These are phyloP conservation scores for Phytomonas serpens DNA, from an alignment of 208 protist genomes.

Conservation along the genomic window DNA sequence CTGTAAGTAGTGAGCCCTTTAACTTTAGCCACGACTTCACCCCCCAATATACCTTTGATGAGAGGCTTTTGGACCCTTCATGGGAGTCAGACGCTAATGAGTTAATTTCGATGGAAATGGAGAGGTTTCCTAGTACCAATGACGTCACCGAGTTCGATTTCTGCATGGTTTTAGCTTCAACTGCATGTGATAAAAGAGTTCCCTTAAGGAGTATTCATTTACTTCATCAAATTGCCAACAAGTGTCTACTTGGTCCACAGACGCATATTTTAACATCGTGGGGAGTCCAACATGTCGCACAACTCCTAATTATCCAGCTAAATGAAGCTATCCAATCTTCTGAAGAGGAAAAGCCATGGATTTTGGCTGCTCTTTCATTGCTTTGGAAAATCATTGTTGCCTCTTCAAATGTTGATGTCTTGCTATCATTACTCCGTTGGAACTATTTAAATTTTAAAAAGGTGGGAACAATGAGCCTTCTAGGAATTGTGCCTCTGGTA, in stretches of 20 bases:
- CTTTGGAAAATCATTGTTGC: slow-evolving; percentile 58
- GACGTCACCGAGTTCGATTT: slow-evolving; percentile 12
- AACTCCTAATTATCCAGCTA: slow-evolving; percentile 41
- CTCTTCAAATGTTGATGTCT: slow-evolving; percentile 33
- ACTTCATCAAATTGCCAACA: slow-evolving; percentile 51
- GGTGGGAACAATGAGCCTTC: slow-evolving; percentile 16
- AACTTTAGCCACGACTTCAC: slow-evolving; percentile 8
- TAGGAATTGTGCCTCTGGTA: slow-evolving; percentile 26
- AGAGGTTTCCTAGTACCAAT: slow-evolving; percentile 8
- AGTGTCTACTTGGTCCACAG: slow-evolving; percentile 27
- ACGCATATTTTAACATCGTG: slow-evolving; percentile 38
- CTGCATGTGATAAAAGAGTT: slow-evolving; percentile 15
- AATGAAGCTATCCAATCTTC: slow-evolving; percentile 17
- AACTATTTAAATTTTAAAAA: slow-evolving; percentile 24
- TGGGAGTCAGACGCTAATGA: slow-evolving; percentile 14
- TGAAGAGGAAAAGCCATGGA: slow-evolving; percentile 25
- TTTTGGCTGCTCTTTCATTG: slow-evolving; percentile 30
- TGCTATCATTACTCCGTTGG: slow-evolving; percentile 54
- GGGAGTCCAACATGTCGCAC: slow-evolving; percentile 56
- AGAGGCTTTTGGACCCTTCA: slow-evolving; percentile 13
- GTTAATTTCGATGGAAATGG: neutral
- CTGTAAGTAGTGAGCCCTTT: slow-evolving; percentile 23
- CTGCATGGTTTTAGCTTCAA: slow-evolving; percentile 17
- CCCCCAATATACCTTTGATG: slow-evolving; percentile 16
- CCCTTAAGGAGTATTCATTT: slow-evolving; percentile 30